These are phyloP conservation scores for Smallanthus sonchifolius DNA, from an alignment of 129 eudicot genomes.

Conservation along the genomic window DNA sequence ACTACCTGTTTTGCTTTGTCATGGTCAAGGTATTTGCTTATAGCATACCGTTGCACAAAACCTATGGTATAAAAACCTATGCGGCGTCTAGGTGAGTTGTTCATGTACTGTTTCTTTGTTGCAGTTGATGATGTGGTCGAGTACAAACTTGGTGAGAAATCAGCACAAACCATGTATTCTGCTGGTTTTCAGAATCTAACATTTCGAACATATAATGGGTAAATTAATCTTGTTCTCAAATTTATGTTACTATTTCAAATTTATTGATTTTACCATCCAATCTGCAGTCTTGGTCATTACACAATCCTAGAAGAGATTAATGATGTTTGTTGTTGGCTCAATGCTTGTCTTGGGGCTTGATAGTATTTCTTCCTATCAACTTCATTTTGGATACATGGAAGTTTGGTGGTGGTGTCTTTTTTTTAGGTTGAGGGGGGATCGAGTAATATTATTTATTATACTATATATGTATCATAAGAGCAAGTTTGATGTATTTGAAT, in stretches of 20 bases:
- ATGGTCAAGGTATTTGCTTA: slow-evolving; percentile 58
- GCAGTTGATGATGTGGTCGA: slow-evolving; percentile 86
- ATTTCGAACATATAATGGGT: slow-evolving; percentile 60
- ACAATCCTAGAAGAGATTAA: slow-evolving; percentile 63
- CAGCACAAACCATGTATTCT: slow-evolving; percentile 58
- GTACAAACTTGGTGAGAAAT: slow-evolving; percentile 60
- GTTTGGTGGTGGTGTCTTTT: background rate
- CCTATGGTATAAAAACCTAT: background rate
- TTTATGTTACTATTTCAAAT: background rate
- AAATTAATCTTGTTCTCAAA: slow-evolving; percentile 14
- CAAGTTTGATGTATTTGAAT: slow-evolving; percentile 16
- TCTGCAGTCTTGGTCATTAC: slow-evolving; percentile 87
- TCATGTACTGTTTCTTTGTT: slow-evolving; percentile 28
- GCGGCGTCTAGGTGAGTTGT: background rate
- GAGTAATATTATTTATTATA: background rate
- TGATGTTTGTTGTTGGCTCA: slow-evolving; percentile 66
- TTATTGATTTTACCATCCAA: slow-evolving; percentile 5
- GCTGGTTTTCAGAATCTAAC: slow-evolving; percentile 66
- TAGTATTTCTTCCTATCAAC: slow-evolving; percentile 5
- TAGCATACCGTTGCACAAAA: background rate
- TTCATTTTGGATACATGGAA: slow-evolving; percentile 14
- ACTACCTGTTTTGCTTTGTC: slow-evolving; percentile 72
- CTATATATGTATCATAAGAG: slow-evolving; percentile 16
- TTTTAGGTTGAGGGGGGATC: background rate
- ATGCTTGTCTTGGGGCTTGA: slow-evolving; percentile 40